Conservation (phyloP, 2,329 filamentous ascomycete genomes). For the Chaetomium sp. region DNA sequence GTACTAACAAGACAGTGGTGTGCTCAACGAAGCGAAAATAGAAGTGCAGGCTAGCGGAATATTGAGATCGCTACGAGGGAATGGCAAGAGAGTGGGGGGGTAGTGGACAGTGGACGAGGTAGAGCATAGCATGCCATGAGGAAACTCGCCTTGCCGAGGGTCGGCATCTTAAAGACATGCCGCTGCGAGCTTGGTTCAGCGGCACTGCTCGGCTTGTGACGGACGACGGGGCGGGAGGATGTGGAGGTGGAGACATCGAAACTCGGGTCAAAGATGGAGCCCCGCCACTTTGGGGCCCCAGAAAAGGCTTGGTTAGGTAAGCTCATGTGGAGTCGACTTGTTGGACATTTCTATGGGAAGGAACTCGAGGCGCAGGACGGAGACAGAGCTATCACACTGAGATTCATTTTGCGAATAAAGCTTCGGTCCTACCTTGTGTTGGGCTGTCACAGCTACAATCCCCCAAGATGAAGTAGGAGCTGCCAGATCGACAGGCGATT, state of each 20-base stretch:
- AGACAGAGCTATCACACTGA: background rate
- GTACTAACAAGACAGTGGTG: background rate
- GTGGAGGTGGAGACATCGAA: conserved; percentile 22
- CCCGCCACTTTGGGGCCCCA: conserved; percentile 20
- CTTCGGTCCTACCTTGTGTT: background rate
- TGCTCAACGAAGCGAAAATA: background rate
- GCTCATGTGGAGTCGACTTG: background rate
- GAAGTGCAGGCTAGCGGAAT: background rate
- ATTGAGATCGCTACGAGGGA: background rate
- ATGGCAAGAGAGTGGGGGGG: background rate
- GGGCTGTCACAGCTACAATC: background rate
- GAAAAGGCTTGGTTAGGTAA: conserved; percentile 23
- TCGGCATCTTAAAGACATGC: conserved; percentile 26
- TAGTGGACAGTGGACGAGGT: background rate
- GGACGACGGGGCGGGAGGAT: conserved; percentile 22
- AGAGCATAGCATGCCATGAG: conserved; percentile 14
- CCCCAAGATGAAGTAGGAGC: background rate
- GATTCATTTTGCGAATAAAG: background rate
- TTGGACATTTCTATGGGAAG: background rate
- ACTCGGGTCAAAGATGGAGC: conserved; percentile 9
- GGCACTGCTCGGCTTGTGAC: conserved; percentile 36
- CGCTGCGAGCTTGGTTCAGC: conserved; percentile 2
- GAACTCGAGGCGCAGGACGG: too few species aligned
- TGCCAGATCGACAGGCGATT: background rate
- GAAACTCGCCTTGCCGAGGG: conserved; percentile 22